Evolutionary conservation across 768 basidiomycete genomes (phyloP), one percentile per base, ranked within the genome.

Genomic region (Mycena vitilis): DNA sequence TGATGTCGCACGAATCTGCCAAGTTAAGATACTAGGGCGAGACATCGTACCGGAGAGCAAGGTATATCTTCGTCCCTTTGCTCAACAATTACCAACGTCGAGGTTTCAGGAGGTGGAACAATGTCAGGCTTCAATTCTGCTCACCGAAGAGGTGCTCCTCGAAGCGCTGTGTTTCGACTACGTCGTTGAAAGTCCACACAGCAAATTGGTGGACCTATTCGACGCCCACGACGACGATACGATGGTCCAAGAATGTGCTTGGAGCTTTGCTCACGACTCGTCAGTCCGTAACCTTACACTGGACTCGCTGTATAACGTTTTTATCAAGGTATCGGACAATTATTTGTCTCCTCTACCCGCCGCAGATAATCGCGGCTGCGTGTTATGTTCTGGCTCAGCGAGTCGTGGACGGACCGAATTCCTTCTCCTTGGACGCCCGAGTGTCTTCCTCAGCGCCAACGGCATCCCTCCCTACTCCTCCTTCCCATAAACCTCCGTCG

Each of bases 231-330:
- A 84, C 68, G 81, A 83, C 49, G 85, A 83, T 42, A 60, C 75
- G 22, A 78, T 82, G 40, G 76, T 91, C 42, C 88, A 92, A 77
- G 93, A 94, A 74, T 90, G 88, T 74, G 89, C 93, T 15, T 95
- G 94, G 95, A 93, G 92, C 69, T 83, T 95, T 58, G 91, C 93
- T 16, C 92, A 94, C 78, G 94, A 95, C 81, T 94, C 94, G 94
- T 95, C 66, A 79, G 84, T 86, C 42, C 53, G 44, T 6, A 38
- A 48, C 16, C 56, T 12, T 57, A 13, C 20, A 64, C 56, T 62
- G 61, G 47, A 15, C 57, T 54, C 48, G 53, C n/a, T 44, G 45
- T 40, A 69, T 55, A 66, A 58, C 37, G 53, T 52, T 15, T 49
- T 59, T 59, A n/a, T 70, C 34, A 25, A 95, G 94, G 60, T 93